Conservation (phyloP, 2,329 filamentous ascomycete species). For the Diaporthe citrichinensis region DNA sequence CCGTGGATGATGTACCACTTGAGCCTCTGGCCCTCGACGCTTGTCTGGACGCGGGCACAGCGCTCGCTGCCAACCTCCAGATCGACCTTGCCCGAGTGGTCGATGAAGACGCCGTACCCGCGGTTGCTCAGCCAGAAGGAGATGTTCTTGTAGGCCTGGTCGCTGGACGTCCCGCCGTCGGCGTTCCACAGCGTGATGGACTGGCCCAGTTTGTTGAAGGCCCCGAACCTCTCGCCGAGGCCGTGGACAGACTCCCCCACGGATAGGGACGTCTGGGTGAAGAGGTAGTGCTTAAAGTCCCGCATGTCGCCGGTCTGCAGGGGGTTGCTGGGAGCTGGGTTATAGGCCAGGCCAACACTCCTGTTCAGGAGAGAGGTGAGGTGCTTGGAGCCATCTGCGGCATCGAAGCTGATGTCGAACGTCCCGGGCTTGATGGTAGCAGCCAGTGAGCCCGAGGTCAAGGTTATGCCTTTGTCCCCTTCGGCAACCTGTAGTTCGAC, state of each 20-base stretch:
- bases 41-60: constrained; percentile 78
- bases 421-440: constrained; percentile 65
- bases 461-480: constrained; percentile 59
- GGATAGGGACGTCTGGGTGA: constrained; percentile 67
- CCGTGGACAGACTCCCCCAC: constrained; percentile 80
- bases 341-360: constrained; percentile 71
- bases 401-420: constrained; percentile 71
- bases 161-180: constrained; percentile 76
- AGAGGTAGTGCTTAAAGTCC: constrained; percentile 68
- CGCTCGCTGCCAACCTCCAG: constrained; percentile 82
- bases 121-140: constrained; percentile 78
- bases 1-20: constrained; percentile 84
- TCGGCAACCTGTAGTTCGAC: constrained; percentile 57
- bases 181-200: constrained; percentile 75
- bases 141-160: constrained; percentile 81
- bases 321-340: constrained; percentile 65
- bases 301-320: constrained; percentile 68
- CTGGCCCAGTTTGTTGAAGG: constrained; percentile 83
- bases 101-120: constrained; percentile 85
- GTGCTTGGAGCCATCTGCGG: constrained; percentile 61
- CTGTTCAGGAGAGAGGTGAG: constrained; percentile 69
- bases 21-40: constrained; percentile 76
- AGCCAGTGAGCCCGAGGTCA: constrained; percentile 65
- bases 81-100: constrained; percentile 77
- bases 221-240: constrained; percentile 82